These are phyloP conservation scores for Lojkania enalia DNA, from an alignment of 2,329 filamentous ascomycete genomes.

Conservation along the genomic window DNA sequence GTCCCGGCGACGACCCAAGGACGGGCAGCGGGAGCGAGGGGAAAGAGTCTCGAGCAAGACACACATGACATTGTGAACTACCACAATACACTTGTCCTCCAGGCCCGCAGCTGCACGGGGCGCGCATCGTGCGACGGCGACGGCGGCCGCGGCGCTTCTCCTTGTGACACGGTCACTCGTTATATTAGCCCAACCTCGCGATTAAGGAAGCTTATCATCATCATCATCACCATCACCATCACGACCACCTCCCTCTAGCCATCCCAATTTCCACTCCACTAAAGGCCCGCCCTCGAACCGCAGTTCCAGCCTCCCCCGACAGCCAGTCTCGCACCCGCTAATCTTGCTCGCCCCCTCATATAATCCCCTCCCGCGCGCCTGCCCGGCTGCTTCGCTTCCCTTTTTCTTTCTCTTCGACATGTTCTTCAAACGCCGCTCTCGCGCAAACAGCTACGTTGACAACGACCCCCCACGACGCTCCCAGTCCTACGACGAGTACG, in stretches of 20 bases:
- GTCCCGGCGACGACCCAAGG: neutral
- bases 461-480: slow-evolving; percentile 47
- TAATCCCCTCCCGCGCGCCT: slow-evolving; percentile 29
- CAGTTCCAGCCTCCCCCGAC: slow-evolving; percentile 18
- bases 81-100: neutral
- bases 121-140: slow-evolving; percentile 4
- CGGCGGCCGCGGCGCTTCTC: too few relatives aligned
- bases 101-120: slow-evolving; percentile 4
- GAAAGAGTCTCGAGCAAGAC: neutral
- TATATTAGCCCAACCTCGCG: slow-evolving; percentile 8
- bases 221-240: slow-evolving; percentile 5
- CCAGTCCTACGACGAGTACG: slow-evolving; percentile 46
- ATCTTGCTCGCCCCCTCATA: slow-evolving; percentile 17
- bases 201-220: neutral
- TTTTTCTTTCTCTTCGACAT: slow-evolving; percentile 38
- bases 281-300: slow-evolving; percentile 4
- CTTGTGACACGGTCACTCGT: slow-evolving; percentile 1
- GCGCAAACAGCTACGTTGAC: slow-evolving; percentile 54
- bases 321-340: slow-evolving; percentile 19
- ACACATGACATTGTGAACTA: neutral
- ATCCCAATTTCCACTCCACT: slow-evolving; percentile 14
- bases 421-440: slow-evolving; percentile 56
- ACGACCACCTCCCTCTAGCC: too few relatives aligned
- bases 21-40: neutral
- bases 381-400: slow-evolving; percentile 19